Conservation (phyloP, 306 rosid species). For the Lagenaria siceraria region DNA sequence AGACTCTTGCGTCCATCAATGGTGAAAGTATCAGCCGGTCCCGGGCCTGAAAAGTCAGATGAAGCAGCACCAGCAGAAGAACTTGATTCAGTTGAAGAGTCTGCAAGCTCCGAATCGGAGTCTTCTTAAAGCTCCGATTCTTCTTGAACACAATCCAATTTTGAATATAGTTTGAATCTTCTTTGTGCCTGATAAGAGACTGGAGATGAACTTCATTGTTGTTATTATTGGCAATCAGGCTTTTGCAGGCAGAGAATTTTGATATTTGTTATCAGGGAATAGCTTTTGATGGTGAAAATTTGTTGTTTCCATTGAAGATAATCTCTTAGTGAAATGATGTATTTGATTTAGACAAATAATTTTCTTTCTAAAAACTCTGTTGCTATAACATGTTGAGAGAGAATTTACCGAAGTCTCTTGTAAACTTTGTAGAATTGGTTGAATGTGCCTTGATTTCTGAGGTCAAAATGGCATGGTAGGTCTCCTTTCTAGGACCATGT, state of each 20-base stretch:
- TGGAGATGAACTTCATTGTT: background rate
- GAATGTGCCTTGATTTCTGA: background rate
- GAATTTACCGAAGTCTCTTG: background rate
- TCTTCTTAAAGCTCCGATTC: conserved; percentile 14
- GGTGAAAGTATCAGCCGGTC: conserved; percentile 98
- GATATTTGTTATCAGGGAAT: background rate
- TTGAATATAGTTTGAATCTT: background rate
- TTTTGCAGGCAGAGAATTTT: background rate
- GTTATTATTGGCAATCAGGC: background rate
- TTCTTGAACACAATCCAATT: background rate
- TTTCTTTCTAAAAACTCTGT: background rate
- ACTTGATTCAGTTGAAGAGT: conserved; percentile 24
- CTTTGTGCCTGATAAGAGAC: background rate
- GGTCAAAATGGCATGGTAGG: background rate
- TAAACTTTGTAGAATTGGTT: background rate
- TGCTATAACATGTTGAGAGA: background rate
- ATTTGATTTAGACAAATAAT: background rate
- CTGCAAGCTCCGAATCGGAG: conserved; percentile 23
- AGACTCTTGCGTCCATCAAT: conserved; percentile 82
- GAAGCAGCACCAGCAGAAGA: conserved; percentile 30
- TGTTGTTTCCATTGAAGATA: background rate
- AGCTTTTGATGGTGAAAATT: background rate
- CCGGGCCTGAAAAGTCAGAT: conserved; percentile 69
- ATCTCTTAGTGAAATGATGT: background rate
- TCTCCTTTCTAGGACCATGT: background rate